Base-by-base conservation (phyloP, 495 filamentous ascomycete genomes). In the Staphylotrichum tortipilum region DNA sequence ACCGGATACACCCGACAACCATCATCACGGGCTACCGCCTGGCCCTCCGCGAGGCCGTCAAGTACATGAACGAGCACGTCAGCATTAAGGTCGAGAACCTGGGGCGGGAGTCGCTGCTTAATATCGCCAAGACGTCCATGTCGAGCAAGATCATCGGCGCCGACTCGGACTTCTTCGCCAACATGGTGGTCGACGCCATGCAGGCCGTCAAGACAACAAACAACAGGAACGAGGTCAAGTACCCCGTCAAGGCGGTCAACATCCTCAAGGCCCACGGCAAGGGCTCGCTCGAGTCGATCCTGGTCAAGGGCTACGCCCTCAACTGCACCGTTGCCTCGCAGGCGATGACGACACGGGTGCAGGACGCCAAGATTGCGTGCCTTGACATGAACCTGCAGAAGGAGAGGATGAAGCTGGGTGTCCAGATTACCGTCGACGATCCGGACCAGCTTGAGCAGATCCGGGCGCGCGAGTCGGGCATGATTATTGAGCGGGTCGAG, bases 311-410 rank as follows among this genome's bases (percentile, higher is more conserved):
- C 31, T 99, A 99, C 64, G 92, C 92, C 54, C 69, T 99, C 55
- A 99, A 99, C 77, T 99, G 92, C 74, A 99, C 92, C 21, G 92
- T 99, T 50, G 92, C 92, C 46, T 95, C 89, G 35, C 92, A 99
- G 68, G 90, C 90, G 34, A 99, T 99, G 94, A 88, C 80, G 59
- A 99, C 94, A 22, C 82, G 89, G 54, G 75, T 97, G 59, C 80
- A 79, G 41, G 89, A 96, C 69, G 92, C 94, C 55, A 96, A 94
- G 73, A 97, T 99, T 66, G 92, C 92, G 36, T 86, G 88, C 63
- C 73, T 99, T 40, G 92, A 99, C 64, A 97, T 99, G 74, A 99
- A 99, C 69, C 68, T 99, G 55, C 91, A 96, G 65, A 99, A 97
- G 71, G 89, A 95, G 72, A 78, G 92, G 53, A 97, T 99, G 92